Conservation (phyloP, 2,329 filamentous ascomycete species). For the Coccinonectria pachysandricola region DNA sequence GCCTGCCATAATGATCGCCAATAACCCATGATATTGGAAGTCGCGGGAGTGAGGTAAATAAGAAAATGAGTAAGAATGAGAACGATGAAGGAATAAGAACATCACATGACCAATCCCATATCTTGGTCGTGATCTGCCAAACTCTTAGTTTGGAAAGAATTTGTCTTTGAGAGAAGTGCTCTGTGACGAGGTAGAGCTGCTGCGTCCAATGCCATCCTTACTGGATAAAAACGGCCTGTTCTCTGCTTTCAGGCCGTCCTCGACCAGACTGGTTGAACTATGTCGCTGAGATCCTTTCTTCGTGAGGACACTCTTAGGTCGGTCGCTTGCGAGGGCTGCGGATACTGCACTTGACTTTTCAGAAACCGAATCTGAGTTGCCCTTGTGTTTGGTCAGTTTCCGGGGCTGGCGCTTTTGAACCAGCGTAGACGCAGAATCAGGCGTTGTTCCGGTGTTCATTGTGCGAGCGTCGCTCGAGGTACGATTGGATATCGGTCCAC, state of each 20-base stretch:
- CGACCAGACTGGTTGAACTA: conserved; percentile 15
- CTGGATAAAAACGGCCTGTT: conserved; percentile 11
- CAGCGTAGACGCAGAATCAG: conserved; percentile 12
- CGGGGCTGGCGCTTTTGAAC: conserved; percentile 27
- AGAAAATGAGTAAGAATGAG: too few relatives aligned
- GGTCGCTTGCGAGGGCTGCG: conserved; percentile 3
- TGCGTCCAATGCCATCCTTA: conserved; percentile 15
- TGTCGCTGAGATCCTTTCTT: conserved; percentile 27
- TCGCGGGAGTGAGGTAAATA: too few relatives aligned
- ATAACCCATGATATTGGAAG: too few relatives aligned
- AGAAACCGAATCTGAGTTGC: conserved; percentile 23
- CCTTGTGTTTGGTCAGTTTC: conserved; percentile 32
- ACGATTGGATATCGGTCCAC: conserved; percentile 15
- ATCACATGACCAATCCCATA: too few relatives aligned
- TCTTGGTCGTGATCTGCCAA: background rate
- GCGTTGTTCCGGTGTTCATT: conserved; percentile 18
- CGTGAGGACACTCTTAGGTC: conserved; percentile 24
- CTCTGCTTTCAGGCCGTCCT: conserved; percentile 16
- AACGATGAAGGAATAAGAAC: too few relatives aligned
- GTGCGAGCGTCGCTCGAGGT: conserved; percentile 25
- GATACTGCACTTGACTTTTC: conserved; percentile 18
- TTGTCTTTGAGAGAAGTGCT: conserved; percentile 17
- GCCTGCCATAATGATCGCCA: too few relatives aligned
- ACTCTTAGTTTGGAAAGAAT: conserved; percentile 13
- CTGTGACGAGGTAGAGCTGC: conserved; percentile 15